These are phyloP conservation scores for Hondaea fermentalgiana DNA, from an alignment of 108 stramenopile genomes.

Conservation along the genomic window DNA sequence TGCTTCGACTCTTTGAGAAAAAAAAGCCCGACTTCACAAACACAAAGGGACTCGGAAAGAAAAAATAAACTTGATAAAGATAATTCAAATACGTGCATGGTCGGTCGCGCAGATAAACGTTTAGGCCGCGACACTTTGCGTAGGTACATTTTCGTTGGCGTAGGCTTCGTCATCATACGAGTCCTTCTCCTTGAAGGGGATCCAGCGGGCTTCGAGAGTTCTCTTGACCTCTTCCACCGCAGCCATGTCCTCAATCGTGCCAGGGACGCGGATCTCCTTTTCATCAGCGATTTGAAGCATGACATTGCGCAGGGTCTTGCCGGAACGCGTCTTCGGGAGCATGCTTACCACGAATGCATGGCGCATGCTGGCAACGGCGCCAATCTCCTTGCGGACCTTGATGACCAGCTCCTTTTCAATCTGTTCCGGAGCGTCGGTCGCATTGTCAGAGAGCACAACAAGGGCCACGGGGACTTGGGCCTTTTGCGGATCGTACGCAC, in stretches of 20 bases:
- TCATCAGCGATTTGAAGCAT: constrained; percentile 63
- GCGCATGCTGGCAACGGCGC: constrained; percentile 56
- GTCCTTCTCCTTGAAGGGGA: neutral
- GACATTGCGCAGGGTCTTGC: constrained; percentile 58
- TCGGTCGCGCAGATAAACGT: too few species aligned
- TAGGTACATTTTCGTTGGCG: too few species aligned
- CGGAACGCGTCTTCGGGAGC: constrained; percentile 69
- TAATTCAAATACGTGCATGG: too few species aligned
- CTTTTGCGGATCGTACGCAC: constrained; percentile 55
- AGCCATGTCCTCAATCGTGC: constrained; percentile 62
- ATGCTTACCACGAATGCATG: constrained; percentile 39
- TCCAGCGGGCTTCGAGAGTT: neutral
- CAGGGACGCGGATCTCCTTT: constrained; percentile 48
- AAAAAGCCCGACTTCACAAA: too few species aligned
- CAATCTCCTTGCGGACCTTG: constrained; percentile 54
- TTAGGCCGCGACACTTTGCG: too few species aligned
- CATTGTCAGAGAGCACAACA: constrained; percentile 40
- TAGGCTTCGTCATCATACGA: neutral
- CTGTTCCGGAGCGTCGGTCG: constrained; percentile 23
- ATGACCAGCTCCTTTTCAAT: constrained; percentile 48
- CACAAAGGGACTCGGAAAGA: too few species aligned
- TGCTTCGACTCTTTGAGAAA: too few species aligned
- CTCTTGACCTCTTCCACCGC: constrained; percentile 35
- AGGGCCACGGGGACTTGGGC: constrained; percentile 61
- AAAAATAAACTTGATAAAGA: too few species aligned